Conservation (phyloP, 2,329 filamentous ascomycete genomes). For the Myotisia sp. region DNA sequence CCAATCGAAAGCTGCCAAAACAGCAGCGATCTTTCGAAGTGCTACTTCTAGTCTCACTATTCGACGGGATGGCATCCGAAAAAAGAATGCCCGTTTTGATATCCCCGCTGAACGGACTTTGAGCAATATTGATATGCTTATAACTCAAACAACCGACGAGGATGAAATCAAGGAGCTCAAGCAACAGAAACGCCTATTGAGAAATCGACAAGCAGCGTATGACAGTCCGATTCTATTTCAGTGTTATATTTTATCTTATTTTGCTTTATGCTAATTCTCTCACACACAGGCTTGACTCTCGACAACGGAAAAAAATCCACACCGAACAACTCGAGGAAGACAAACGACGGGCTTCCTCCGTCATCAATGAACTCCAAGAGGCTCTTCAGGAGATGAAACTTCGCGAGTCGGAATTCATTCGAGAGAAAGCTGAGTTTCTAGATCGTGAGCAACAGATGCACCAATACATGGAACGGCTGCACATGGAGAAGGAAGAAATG, state of each 20-base stretch:
- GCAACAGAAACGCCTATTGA: conserved; percentile 86
- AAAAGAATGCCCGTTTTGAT: conserved; percentile 98
- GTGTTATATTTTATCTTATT: conserved; percentile 14
- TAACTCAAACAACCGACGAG: conserved; percentile 65
- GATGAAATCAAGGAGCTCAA: conserved; percentile 95
- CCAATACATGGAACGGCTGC: conserved; percentile 60
- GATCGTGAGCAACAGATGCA: conserved; percentile 61
- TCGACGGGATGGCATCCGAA: conserved; percentile 78
- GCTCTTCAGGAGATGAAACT: conserved; percentile 54
- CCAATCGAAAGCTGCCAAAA: conserved; percentile 35
- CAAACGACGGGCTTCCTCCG: conserved; percentile 75
- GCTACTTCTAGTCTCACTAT: conserved; percentile 56
- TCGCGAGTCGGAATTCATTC: conserved; percentile 38
- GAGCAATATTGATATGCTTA: conserved; percentile 86
- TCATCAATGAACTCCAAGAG: conserved; percentile 67
- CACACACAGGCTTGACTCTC: conserved; percentile 64
- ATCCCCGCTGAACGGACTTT: conserved; percentile 89
- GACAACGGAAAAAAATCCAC: conserved; percentile 95
- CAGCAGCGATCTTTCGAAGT: conserved; percentile 47
- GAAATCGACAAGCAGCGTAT: conserved; percentile 95
- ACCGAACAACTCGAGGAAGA: conserved; percentile 93
- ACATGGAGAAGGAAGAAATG: conserved; percentile 82
- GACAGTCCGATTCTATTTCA: conserved; percentile 28
- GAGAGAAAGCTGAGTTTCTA: conserved; percentile 49
- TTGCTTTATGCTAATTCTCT: conserved; percentile 3